Evolutionary conservation across 2,329 filamentous ascomycete genomes (phyloP).

Genomic region (Aspergillus fijiensis): DNA sequence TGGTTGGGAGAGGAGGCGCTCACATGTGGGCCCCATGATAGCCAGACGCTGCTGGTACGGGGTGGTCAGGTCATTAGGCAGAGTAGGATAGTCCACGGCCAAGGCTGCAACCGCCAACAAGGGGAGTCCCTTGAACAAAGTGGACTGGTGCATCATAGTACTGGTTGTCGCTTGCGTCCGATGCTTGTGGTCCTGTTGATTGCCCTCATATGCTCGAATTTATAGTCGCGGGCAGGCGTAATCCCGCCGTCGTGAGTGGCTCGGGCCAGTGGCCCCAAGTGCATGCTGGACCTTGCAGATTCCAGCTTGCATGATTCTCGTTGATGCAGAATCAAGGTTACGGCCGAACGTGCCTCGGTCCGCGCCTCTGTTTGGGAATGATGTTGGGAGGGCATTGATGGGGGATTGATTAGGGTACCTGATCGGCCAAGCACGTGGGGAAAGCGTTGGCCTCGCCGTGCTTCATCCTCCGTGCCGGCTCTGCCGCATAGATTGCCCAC

Average conservation of each 20-base stretch:
- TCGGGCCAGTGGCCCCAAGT: background rate
- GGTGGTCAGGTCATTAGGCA: slow-evolving; percentile 53
- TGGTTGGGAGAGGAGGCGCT: slow-evolving; percentile 14
- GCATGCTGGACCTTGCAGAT: background rate
- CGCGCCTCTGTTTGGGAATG: background rate
- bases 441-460: background rate
- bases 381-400: background rate
- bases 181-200: background rate
- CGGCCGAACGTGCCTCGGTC: background rate
- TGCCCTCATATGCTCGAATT: background rate
- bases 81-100: slow-evolving; percentile 44
- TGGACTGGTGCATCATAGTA: background rate
- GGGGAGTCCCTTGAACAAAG: slow-evolving; percentile 25
- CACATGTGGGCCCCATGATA: slow-evolving; percentile 51
- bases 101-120: slow-evolving; percentile 25
- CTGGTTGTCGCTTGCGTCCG: background rate
- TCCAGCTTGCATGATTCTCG: background rate
- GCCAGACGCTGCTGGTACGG: slow-evolving; percentile 57
- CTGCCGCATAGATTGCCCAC: background rate
- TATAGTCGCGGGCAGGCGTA: background rate
- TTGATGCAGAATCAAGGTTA: background rate
- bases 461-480: background rate
- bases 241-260: too few species aligned
- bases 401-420: background rate
- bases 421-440: background rate